Evolutionary conservation across 805 yeast species (phyloP).

Genomic region (Myxozyma neotropica): DNA sequence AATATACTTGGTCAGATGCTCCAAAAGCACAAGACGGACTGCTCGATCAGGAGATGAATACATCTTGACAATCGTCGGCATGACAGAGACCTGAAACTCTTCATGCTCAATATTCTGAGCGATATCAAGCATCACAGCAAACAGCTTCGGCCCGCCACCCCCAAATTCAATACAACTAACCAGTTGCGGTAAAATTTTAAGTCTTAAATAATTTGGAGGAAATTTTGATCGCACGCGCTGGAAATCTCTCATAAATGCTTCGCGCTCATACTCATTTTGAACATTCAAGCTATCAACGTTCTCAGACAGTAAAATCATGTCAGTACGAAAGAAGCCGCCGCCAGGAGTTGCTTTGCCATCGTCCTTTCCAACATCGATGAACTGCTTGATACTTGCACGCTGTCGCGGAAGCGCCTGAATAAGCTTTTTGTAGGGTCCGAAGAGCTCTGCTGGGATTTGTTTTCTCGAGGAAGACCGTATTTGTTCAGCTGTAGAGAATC

Average conservation of each 20-base stretch:
- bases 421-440: slow-evolving; percentile 48
- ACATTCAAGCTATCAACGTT: slow-evolving; percentile 60
- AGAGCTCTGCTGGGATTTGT: slow-evolving; percentile 46
- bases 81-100: slow-evolving; percentile 50
- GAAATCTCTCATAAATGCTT: slow-evolving; percentile 48
- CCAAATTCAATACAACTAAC: slow-evolving; percentile 47
- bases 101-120: slow-evolving; percentile 40
- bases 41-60: slow-evolving; percentile 75
- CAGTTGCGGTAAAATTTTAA: slow-evolving; percentile 72
- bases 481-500: slow-evolving; percentile 24
- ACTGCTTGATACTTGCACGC: slow-evolving; percentile 44
- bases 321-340: slow-evolving; percentile 43
- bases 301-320: slow-evolving; percentile 55
- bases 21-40: slow-evolving; percentile 69
- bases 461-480: slow-evolving; percentile 33
- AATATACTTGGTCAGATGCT: slow-evolving; percentile 59
- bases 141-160: slow-evolving; percentile 40
- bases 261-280: slow-evolving; percentile 56
- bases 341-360: slow-evolving; percentile 28
- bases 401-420: slow-evolving; percentile 45
- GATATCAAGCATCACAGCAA: slow-evolving; percentile 41
- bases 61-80: slow-evolving; percentile 65
- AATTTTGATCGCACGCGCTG: slow-evolving; percentile 44
- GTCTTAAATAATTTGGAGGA: slow-evolving; percentile 59
- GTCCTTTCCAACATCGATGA: slow-evolving; percentile 35